A percentile compares a stretch with the other conserved stretches of the same genome.
Evolutionary conservation across 208 protist species (phyloP).

Genomic region (Vickermania spadyakhi): DNA sequence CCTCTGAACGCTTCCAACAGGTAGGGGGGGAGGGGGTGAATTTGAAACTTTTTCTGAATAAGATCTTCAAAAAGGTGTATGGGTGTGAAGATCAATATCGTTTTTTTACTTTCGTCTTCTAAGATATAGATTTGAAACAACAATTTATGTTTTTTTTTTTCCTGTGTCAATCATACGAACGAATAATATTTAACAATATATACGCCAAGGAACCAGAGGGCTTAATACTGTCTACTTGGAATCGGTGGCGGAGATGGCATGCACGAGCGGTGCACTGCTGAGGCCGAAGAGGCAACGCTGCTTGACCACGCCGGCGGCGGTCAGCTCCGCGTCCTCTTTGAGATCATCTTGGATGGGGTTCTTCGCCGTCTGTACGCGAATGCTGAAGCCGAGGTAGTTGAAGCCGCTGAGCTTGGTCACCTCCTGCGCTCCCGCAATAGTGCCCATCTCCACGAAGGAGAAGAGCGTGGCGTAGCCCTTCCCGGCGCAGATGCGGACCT

Average conservation of each 20-base stretch:
- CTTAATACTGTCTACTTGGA: not conserved
- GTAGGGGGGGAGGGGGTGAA: too few relatives aligned
- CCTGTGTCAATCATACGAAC: too few relatives aligned
- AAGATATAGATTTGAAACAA: too few relatives aligned
- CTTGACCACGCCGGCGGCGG: constrained; percentile 17
- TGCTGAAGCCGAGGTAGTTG: constrained; percentile 36
- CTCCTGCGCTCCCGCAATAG: constrained; percentile 30
- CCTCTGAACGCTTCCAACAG: too few relatives aligned
- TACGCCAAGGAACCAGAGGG: not conserved
- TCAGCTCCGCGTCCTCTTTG: constrained; percentile 45
- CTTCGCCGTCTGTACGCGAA: constrained; percentile 64
- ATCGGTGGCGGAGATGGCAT: constrained; percentile 8
- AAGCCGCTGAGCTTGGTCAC: constrained; percentile 43
- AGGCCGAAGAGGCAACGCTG: constrained; percentile 58
- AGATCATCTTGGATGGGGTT: constrained; percentile 73
- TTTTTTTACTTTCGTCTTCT: too few relatives aligned
- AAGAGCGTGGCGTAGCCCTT: constrained; percentile 59
- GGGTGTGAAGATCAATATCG: too few relatives aligned
- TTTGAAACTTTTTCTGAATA: too few relatives aligned
- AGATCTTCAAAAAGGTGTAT: too few relatives aligned
- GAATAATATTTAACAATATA: not conserved
- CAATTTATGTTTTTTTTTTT: too few relatives aligned
- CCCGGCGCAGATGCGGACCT: constrained; percentile 64
- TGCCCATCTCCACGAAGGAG: constrained; percentile 82
- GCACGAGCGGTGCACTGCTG: constrained; percentile 13